Evolutionary conservation across 805 yeast species (phyloP), one percentile per base, ranked within the genome.

Genomic region (Lipomyces lipofer): DNA sequence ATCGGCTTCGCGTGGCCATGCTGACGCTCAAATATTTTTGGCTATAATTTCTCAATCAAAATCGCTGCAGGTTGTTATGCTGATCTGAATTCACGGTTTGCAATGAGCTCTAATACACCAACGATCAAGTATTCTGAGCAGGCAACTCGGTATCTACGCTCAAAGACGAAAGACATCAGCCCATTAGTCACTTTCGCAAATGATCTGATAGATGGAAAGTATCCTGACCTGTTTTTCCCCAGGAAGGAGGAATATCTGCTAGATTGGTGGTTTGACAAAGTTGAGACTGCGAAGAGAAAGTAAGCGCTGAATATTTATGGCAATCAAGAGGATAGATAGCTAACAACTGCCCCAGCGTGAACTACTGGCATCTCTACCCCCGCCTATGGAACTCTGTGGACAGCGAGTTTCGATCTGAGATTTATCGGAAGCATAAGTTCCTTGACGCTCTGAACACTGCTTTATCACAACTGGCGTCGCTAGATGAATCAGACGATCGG

Each of bases 241-340:
- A 53, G 64, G n/a, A 63, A 62, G 36, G 60, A 68, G 8, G 52
- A 58, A 2, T 69, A 71, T n/a, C 43, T 72, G 3, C 51, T 70
- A 19, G 74, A 72, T 27, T 72, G 74, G 74, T 49, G 64, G 42
- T 60, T 72, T 44, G 71, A 69, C 39, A 63, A 60, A 49, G 48
- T 40, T 2, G 57, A 71, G 85, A 51, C 74, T 91, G 56, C 49
- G 10, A 25, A 17, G 46, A 45, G 46, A 25, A 44, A 33, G 60
- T 56, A 48, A 10, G 53, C 22, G 12, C 17, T 25, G 7, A 5
- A 5, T n/a, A n/a, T n/a, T n/a, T 8, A 8, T 29, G 8, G 13
- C 8, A 29, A 9, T 29, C 13, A 29, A 9, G 33, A 9, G 8
- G 13, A 8, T 29, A 9, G 13, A 29, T 29, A 29, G 13, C 33